Conservation (phyloP, 139 green algal genomes). For the Zygnema cylindricum region DNA sequence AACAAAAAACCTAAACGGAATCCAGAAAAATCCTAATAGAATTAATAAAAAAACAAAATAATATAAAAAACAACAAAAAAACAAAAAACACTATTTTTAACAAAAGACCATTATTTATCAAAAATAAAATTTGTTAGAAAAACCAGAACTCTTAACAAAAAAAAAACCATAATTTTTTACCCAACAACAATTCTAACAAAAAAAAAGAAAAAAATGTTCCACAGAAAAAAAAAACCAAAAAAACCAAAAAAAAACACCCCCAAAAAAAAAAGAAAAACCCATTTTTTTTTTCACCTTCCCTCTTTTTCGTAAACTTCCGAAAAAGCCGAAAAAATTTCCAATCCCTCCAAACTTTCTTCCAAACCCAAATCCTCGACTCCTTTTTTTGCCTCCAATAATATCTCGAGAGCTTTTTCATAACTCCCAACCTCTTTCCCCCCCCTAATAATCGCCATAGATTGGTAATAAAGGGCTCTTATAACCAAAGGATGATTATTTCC, state of each 20-base stretch:
- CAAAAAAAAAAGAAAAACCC: too few species aligned
- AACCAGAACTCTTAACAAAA: too few species aligned
- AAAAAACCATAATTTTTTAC: neutral
- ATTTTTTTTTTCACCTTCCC: too few species aligned
- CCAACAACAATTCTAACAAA: too few species aligned
- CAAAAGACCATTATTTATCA: too few species aligned
- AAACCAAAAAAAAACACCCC: too few species aligned
- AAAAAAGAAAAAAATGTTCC: too few species aligned
- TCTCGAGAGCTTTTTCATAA: neutral
- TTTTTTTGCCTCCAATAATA: neutral
- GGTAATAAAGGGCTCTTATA: neutral
- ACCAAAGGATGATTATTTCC: neutral
- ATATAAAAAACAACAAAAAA: neutral
- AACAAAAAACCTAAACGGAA: neutral
- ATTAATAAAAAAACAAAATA: neutral
- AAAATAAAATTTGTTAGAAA: too few species aligned
- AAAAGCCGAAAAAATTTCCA: neutral
- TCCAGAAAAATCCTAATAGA: neutral
- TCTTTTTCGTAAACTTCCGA: neutral
- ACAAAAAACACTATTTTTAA: neutral
- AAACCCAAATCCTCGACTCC: neutral
- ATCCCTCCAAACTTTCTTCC: neutral
- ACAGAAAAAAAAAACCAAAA: too few species aligned
- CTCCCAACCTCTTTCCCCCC: neutral
- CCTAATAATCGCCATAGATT: neutral